Conservation (phyloP, 345 rosid species). For the Moringa oleifera region DNA sequence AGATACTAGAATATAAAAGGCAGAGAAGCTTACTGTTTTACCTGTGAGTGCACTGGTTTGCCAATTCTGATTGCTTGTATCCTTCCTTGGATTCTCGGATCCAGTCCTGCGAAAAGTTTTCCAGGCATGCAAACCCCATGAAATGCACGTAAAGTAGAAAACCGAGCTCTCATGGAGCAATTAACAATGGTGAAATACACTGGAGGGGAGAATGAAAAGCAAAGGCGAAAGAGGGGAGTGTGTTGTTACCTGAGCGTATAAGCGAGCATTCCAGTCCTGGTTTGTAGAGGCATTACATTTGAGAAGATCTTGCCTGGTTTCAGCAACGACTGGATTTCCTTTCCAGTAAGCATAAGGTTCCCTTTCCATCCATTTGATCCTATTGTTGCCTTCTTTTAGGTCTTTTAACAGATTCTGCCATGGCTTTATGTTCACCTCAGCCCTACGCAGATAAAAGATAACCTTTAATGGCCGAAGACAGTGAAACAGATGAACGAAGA, state of each 20-base stretch:
- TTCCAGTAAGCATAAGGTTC: constrained; percentile 86
- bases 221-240: background rate
- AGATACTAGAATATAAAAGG: background rate
- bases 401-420: constrained; percentile 53
- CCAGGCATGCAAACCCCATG: too few relatives aligned
- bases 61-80: constrained; percentile 68
- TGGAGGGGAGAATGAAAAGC: too few relatives aligned
- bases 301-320: constrained; percentile 60
- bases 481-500: too few relatives aligned
- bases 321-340: constrained; percentile 78
- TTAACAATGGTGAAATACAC: too few relatives aligned
- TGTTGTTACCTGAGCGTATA: constrained; percentile 52
- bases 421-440: constrained; percentile 69
- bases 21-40: constrained; percentile 10
- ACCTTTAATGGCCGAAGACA: background rate
- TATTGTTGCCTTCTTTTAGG: constrained; percentile 47
- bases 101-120: constrained; percentile 63
- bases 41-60: constrained; percentile 79
- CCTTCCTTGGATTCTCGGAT: constrained; percentile 51
- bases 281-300: constrained; percentile 61
- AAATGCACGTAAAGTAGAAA: background rate
- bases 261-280: constrained; percentile 89
- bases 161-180: too few relatives aligned
- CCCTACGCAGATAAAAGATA: constrained; percentile 30
- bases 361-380: constrained; percentile 51